phyloP scores from a whole-genome alignment of 2,329 filamentous ascomycete genomes.

The Arthroderma sp. region DNA sequence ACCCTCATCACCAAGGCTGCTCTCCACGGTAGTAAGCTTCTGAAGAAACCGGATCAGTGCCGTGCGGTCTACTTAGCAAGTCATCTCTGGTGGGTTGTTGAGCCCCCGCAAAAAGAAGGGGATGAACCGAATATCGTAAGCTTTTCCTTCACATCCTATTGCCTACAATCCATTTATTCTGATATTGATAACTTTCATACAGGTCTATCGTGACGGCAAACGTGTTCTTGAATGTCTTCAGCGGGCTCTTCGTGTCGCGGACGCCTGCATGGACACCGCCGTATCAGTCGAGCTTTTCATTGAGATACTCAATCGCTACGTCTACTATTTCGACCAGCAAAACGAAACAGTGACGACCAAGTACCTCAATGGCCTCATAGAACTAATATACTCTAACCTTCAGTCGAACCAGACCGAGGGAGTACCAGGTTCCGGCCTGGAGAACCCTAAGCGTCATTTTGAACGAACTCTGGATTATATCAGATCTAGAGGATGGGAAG shows the following conservation, averaged over 20 bases:
- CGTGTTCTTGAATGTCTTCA: slow-evolving; percentile 93
- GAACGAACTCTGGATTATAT: slow-evolving; percentile 92
- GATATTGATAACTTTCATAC: not conserved
- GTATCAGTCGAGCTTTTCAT: slow-evolving; percentile 97
- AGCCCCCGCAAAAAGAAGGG: slow-evolving; percentile 63
- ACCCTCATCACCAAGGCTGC: slow-evolving; percentile 97
- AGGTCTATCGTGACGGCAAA: slow-evolving; percentile 93
- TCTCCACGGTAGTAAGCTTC: slow-evolving; percentile 86
- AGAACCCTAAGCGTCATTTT: slow-evolving; percentile 88
- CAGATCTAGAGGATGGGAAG: slow-evolving; percentile 79
- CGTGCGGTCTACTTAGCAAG: slow-evolving; percentile 92
- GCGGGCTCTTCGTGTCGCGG: slow-evolving; percentile 84
- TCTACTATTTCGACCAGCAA: slow-evolving; percentile 98
- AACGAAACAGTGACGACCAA: slow-evolving; percentile 98
- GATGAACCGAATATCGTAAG: slow-evolving; percentile 68
- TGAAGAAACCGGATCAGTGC: slow-evolving; percentile 97
- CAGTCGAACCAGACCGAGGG: slow-evolving; percentile 63
- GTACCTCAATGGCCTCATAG: slow-evolving; percentile 94
- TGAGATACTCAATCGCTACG: slow-evolving; percentile 94
- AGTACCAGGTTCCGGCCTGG: slow-evolving; percentile 56
- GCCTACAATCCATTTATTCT: not conserved
- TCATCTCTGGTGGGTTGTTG: slow-evolving; percentile 95
- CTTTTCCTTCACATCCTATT: slow-evolving; percentile 13
- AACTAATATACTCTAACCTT: slow-evolving; percentile 94
- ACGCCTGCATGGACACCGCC: slow-evolving; percentile 97